phyloP scores from a whole-genome alignment of 1,284 basidiomycete species.

The Cystodermella granulosa region DNA sequence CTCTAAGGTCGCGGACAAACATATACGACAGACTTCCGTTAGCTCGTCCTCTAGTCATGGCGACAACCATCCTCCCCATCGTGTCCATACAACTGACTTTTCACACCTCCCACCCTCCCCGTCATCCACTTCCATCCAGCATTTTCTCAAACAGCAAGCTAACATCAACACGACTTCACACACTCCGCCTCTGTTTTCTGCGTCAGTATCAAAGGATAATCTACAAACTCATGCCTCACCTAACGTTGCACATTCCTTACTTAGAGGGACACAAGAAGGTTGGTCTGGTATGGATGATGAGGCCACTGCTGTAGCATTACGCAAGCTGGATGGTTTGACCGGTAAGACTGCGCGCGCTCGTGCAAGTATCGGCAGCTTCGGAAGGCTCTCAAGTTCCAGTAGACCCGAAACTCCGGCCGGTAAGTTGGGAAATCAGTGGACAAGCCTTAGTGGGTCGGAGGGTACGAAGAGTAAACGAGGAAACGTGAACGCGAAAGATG shows the following conservation, averaged over 20 bases:
- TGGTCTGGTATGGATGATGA: conserved; percentile 83
- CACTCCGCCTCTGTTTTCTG: conserved; percentile 43
- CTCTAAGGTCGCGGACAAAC: conserved; percentile 41
- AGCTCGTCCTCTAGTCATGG: conserved; percentile 61
- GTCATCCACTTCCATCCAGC: conserved; percentile 78
- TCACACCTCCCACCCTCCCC: conserved; percentile 86
- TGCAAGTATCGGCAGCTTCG: conserved; percentile 63
- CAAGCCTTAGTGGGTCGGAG: conserved; percentile 50
- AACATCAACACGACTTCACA: conserved; percentile 42
- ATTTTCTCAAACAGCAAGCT: conserved; percentile 63
- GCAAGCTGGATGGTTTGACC: conserved; percentile 88
- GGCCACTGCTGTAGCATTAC: conserved; percentile 83
- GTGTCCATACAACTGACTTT: conserved; percentile 69
- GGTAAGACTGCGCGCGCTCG: conserved; percentile 65
- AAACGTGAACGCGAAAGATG: conserved; percentile 44
- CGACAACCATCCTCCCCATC: conserved; percentile 50
- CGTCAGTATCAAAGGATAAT: conserved; percentile 47
- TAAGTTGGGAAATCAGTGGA: conserved; percentile 59
- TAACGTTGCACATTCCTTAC: conserved; percentile 72
- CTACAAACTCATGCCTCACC: conserved; percentile 47
- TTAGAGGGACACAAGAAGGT: conserved; percentile 77
- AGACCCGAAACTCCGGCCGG: conserved; percentile 69
- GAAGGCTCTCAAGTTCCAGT: conserved; percentile 58
- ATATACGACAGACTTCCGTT: conserved; percentile 60
- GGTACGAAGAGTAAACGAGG: conserved; percentile 49